phyloP scores from a whole-genome alignment of 768 basidiomycete species.

The Leccinum imitatum region DNA sequence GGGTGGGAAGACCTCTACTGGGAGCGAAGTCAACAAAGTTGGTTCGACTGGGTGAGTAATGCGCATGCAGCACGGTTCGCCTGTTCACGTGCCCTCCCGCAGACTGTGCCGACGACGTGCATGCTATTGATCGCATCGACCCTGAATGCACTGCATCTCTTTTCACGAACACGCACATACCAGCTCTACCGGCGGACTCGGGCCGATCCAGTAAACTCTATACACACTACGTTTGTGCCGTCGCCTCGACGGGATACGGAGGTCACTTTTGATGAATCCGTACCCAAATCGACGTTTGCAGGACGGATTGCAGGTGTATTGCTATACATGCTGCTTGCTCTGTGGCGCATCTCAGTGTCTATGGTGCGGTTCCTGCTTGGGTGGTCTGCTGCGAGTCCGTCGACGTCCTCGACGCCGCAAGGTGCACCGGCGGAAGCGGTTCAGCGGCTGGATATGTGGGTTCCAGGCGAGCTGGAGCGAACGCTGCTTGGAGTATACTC shows the following conservation, averaged over 20 bases:
- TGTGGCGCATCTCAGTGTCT: slow-evolving; percentile 53
- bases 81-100: slow-evolving; percentile 14
- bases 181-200: slow-evolving; percentile 55
- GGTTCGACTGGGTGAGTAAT: slow-evolving; percentile 77
- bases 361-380: slow-evolving; percentile 70
- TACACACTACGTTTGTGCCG: slow-evolving; percentile 65
- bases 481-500: slow-evolving; percentile 75
- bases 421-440: slow-evolving; percentile 49
- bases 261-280: slow-evolving; percentile 32
- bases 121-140: slow-evolving; percentile 54
- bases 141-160: slow-evolving; percentile 64
- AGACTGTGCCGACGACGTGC: slow-evolving; percentile 68
- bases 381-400: slow-evolving; percentile 46
- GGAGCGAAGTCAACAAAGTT: slow-evolving; percentile 59
- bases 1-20: slow-evolving; percentile 80
- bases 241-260: slow-evolving; percentile 33
- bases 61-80: slow-evolving; percentile 9
- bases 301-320: slow-evolving; percentile 38
- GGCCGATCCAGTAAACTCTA: slow-evolving; percentile 65
- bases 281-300: slow-evolving; percentile 44
- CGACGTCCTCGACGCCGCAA: slow-evolving; percentile 32
- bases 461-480: slow-evolving; percentile 69
- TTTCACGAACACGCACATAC: slow-evolving; percentile 68
- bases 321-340: slow-evolving; percentile 33
- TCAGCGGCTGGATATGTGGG: slow-evolving; percentile 81